Evolutionary conservation across 352 stramenopile genomes (phyloP), one percentile per base, ranked within the genome.

Genomic region (Globisporangium nodosum): DNA sequence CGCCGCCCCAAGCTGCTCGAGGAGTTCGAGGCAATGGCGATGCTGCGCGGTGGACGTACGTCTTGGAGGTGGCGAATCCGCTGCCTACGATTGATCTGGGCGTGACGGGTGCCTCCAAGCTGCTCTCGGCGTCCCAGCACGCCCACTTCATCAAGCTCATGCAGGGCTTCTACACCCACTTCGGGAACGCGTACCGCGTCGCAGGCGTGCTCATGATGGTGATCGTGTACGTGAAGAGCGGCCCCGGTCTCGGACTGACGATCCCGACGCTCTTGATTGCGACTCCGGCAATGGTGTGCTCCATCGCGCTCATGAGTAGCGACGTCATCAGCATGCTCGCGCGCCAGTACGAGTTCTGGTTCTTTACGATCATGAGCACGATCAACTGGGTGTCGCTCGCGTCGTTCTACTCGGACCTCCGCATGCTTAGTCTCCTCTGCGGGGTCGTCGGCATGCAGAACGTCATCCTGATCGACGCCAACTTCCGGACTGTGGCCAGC

Each of bases 301-400:
- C 35, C 46, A 42, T 49, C 5, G 20, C 43, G 7, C 52, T 54
- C 37, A 18, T 63, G n/a, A 52, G 39, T 37, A 63, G 18, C 49
- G 40, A 63, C 49, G 27, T 57, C 12, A 16, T 52, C 24, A 18
- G 11, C 6, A 53, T 56, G 1, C 39, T 63, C 27, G 13, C 42
- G 27, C 30, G 20, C 24, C 49, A 56, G 40, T 63, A 57, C 39
- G 49, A 63, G 57, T 63, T 63, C 42, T 63, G 57, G 57, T 63
- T 63, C 57, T 63, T 63, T 43, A 52, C 57, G 6, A 47, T 52
- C 49, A 46, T 63, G 37, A 63, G 55, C 49, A 48, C 20, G 57
- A 57, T 63, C 49, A 63, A 51, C 39, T 57, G 40, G 49, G 21
- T 30, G 11, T 33, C 57, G 47, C 20, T 63, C 43, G 49, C 49